phyloP scores from a whole-genome alignment of 805 yeast genomes.

The Priceomyces carsonii region DNA sequence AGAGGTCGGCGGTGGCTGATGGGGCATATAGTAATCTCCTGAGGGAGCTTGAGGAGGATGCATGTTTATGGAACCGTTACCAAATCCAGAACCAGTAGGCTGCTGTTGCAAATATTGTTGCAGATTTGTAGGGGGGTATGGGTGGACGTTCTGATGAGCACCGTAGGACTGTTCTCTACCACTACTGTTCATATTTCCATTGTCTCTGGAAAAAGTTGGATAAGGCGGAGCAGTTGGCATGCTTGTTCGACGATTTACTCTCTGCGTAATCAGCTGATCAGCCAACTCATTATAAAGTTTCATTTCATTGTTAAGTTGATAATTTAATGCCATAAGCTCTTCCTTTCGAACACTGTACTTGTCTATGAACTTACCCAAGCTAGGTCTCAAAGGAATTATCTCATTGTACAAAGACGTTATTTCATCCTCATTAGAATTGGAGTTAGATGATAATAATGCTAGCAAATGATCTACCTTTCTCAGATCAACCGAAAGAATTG shows the following conservation, averaged over 20 bases:
- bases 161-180: too few relatives aligned
- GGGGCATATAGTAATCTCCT: not conserved
- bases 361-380: constrained; percentile 73
- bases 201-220: constrained; percentile 8
- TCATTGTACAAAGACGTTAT: constrained; percentile 73
- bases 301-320: constrained; percentile 69
- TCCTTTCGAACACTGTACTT: constrained; percentile 75
- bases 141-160: not conserved
- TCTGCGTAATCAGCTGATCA: constrained; percentile 42
- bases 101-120: constrained; percentile 20
- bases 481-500: constrained; percentile 50
- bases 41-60: too few relatives aligned
- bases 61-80: constrained; percentile 23
- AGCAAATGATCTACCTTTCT: constrained; percentile 70
- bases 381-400: constrained; percentile 70
- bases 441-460: constrained; percentile 45
- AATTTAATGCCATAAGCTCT: constrained; percentile 71
- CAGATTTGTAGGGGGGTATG: not conserved
- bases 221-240: constrained; percentile 8
- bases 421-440: constrained; percentile 54
- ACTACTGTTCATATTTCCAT: too few relatives aligned
- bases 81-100: constrained; percentile 44
- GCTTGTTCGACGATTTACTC: constrained; percentile 15
- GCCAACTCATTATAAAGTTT: constrained; percentile 67
- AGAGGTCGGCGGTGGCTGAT: too few relatives aligned